Evolutionary conservation across 257 asterid genomes (phyloP), one percentile per base, ranked within the genome.

Genomic region (Nicotiana otophora): DNA sequence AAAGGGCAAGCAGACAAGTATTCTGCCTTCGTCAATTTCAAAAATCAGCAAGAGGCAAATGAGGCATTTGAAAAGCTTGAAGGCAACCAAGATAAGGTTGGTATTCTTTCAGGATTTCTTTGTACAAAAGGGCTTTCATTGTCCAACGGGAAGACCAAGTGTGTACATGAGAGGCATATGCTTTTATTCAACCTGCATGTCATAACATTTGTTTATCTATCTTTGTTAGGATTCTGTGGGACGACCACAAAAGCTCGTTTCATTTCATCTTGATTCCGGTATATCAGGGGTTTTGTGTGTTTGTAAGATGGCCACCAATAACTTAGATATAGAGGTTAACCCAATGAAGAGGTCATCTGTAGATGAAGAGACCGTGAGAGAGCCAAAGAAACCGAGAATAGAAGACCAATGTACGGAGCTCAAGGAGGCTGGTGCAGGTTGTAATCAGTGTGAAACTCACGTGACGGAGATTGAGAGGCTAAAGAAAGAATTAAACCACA

Each of bases 61-160:
- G 89, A 89, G 89, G 90, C 97, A 36, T 96, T 91, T 83, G 86
- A 88, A 42, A 81, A 82, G 77, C 89, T 96, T 81, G 91, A 91
- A 63, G 99, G 98, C 57, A 78, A 75, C 79, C 72, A 76, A 63
- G 94, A 86, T 31, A 90, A 92, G 97, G 99, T 94, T 75, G 69
- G 81, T 77, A 14, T 51, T 28, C 69, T 69, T 67, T 57, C 42
- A 46, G 28, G 34, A 63, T 4, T 15, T 65, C 36, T 15, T 66
- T 68, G 76, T 34, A 68, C 9, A 68, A 7, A 7, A 33, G 26
- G 12, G 51, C 12, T 33, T 31, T 33, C 34, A 70, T 28, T 4
- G 12, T 20, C 60, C 6, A 2, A 46, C 7, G 3, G 36, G 48
- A 34, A 72, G 11, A 0, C n/a, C 78, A 46, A 20, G 1, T 69